phyloP scores from a whole-genome alignment of 106 monocot species.

The Dendrobium huoshanense region DNA sequence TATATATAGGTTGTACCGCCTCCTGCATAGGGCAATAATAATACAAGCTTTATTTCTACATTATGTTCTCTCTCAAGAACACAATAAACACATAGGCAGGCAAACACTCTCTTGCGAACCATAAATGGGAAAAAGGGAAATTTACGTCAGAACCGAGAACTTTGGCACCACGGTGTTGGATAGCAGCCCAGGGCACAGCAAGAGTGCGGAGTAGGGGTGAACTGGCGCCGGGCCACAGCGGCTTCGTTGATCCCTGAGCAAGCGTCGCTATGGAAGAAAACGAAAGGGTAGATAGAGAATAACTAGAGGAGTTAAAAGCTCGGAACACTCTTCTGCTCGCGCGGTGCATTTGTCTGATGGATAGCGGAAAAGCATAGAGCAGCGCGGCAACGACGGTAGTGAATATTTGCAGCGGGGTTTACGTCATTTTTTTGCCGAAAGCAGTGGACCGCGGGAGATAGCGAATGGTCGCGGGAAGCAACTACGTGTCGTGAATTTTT shows the following conservation, averaged over 20 bases:
- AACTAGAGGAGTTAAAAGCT: not conserved
- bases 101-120: not conserved
- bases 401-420: no score
- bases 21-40: no score
- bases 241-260: slow-evolving; percentile 7
- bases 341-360: slow-evolving; percentile 10
- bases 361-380: not conserved
- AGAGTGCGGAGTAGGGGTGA: slow-evolving; percentile 9
- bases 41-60: no score
- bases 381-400: no score
- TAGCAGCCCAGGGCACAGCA: slow-evolving; percentile 56
- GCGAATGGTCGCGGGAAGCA: no score
- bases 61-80: no score
- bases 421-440: no score
- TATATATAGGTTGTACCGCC: no score
- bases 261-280: slow-evolving; percentile 18
- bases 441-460: no score
- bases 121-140: not conserved
- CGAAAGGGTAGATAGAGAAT: not conserved
- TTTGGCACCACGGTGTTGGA: slow-evolving; percentile 67
- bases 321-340: slow-evolving; percentile 10
- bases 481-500: no score
- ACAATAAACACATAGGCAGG: not conserved
- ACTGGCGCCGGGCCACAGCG: not conserved
- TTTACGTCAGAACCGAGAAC: slow-evolving; percentile 78